Base-by-base conservation (phyloP, 2,329 filamentous ascomycete species). In the Diaporthe amygdali region DNA sequence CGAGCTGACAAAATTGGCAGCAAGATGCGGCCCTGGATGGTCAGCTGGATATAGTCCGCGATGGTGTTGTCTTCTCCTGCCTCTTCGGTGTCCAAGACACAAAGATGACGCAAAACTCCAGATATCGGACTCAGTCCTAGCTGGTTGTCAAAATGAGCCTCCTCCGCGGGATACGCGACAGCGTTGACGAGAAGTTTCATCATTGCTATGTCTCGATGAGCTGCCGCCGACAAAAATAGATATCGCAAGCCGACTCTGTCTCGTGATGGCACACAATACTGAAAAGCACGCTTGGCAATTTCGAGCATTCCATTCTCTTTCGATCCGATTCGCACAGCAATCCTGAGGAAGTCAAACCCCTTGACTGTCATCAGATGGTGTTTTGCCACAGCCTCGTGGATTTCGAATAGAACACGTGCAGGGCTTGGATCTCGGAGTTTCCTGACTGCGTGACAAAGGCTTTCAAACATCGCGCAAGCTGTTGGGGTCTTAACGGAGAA, bases 351-450 rank as follows among this genome's bases (percentile, higher is more conserved):
- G 1, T 3, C 2, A 15, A 22, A 1, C 4, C 20, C 27, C 15
- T 54, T 8, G 5, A 0, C 27, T 4, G 5, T n/a, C 17, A 47
- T 34, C 17, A 9, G 10, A 10, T 17, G 3, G 30, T 37, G 6
- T 2, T 55, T 22, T 8, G 2, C 15, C 20, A 37, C 5, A 7
- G 12, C 22, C 20, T 55, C 32, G 2, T 5, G 52, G 2, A 55
- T 22, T 3, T 55, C 52, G 32, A 55, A 37, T 4, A 55, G 20
- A 0, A 55, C 20, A 4, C 52, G 32, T 8, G 52, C 32, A 12
- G 8, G 5, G 3, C 10, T 5, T 14, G 32, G 10, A 15, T 10
- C 5, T 9, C 15, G 3, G 0, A 37, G 25, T 6, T 1, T 0
- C 2, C 1, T 15, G 8, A 3, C 10, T 9, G 10, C 15, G 4